These are phyloP conservation scores for Skeletonema grethae DNA, from an alignment of 108 stramenopile genomes.

Conservation along the genomic window DNA sequence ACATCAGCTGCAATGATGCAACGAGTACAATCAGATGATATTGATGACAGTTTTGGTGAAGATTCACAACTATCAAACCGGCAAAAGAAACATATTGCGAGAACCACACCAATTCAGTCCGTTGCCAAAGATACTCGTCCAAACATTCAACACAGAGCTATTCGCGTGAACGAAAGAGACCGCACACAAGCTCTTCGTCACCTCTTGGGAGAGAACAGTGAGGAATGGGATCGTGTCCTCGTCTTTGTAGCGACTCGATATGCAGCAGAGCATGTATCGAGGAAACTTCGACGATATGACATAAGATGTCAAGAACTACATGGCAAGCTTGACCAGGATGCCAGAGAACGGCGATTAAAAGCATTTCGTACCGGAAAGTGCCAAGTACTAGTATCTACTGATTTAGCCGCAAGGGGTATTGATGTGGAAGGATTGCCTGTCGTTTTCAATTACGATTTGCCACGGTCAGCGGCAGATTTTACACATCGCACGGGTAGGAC, in stretches of 20 bases:
- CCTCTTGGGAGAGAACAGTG: slow-evolving; percentile 56
- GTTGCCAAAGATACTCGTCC: slow-evolving; percentile 60
- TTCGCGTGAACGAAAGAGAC: slow-evolving; percentile 61
- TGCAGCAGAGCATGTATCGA: slow-evolving; percentile 79
- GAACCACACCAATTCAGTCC: slow-evolving; percentile 37
- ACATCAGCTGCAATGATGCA: slow-evolving; percentile 56
- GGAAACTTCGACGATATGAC: slow-evolving; percentile 73
- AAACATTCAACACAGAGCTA: slow-evolving; percentile 66
- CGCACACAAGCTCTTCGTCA: slow-evolving; percentile 67
- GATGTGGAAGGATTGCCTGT: slow-evolving; percentile 89
- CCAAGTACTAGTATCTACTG: slow-evolving; percentile 91
- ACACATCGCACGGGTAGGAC: slow-evolving; percentile 96
- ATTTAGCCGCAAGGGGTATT: slow-evolving; percentile 95
- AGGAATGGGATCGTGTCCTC: slow-evolving; percentile 79
- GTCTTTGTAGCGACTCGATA: slow-evolving; percentile 93
- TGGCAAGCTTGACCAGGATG: slow-evolving; percentile 94
- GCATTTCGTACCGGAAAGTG: slow-evolving; percentile 78
- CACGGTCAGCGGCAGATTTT: slow-evolving; percentile 85
- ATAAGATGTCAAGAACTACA: slow-evolving; percentile 86
- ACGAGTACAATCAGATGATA: slow-evolving; percentile 33
- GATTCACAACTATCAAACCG: slow-evolving; percentile 7
- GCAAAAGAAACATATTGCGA: slow-evolving; percentile 29
- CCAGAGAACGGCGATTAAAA: slow-evolving; percentile 79
- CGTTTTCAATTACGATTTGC: slow-evolving; percentile 92
- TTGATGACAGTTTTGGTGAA: slow-evolving; percentile 17